phyloP scores from a whole-genome alignment of 2,329 filamentous ascomycete species.

The Penicillium fuscoglaucum region DNA sequence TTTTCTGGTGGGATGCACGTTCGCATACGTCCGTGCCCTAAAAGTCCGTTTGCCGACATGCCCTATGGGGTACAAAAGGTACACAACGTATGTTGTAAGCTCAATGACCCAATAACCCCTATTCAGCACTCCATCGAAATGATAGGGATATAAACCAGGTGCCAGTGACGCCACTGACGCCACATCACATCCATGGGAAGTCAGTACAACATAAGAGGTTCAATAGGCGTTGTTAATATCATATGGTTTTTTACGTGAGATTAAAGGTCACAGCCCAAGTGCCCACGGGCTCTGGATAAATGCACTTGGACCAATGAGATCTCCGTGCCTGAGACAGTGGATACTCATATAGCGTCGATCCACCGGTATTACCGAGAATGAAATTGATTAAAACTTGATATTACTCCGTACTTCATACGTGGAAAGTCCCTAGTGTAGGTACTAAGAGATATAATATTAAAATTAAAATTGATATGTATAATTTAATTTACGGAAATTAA shows the following conservation, averaged over 20 bases:
- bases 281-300: not conserved
- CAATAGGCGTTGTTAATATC: not conserved
- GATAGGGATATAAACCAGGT: not conserved
- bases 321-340: conserved; percentile 6
- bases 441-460: not conserved
- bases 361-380: conserved; percentile 4
- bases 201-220: not conserved
- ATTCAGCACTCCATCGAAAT: not conserved
- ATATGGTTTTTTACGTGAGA: conserved; percentile 1
- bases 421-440: too few species aligned
- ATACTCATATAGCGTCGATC: not conserved
- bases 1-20: not conserved
- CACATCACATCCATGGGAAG: not conserved
- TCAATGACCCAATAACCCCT: not conserved
- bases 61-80: not conserved
- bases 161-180: not conserved
- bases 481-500: conserved; percentile 9
- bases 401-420: not conserved
- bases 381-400: not conserved
- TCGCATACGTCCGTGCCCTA: not conserved
- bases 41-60: not conserved
- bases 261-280: conserved; percentile 3
- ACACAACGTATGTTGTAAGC: not conserved
- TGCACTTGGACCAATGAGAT: not conserved
- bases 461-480: not conserved